Base-by-base conservation (phyloP, 352 stramenopile species). In the Phytopythium oedochilum region DNA sequence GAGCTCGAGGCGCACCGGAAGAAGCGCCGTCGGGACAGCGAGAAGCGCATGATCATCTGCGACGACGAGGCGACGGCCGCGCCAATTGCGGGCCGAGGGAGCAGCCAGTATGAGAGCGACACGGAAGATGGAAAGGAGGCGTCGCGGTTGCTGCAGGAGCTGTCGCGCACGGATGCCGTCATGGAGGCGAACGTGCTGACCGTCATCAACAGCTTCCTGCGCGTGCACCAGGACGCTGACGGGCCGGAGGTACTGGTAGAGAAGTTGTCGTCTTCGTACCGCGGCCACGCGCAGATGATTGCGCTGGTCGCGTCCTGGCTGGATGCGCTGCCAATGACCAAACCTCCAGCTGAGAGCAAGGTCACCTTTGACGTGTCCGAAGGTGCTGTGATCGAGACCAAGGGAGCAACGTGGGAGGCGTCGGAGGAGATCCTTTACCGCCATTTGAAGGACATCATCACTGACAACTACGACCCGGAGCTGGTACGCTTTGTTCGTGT, bases 211-310 rank as follows among this genome's bases (percentile, higher is more conserved):
- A 79, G 78, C 7, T 95, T 95, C 45, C 53, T 95, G 44, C 71
- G 83, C 50, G 76, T 78, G 12, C 80, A 95, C 57, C 87, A 78
- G 2, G 83, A 88, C 23, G 77, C 81, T 2, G 86, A 95, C 56
- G 85, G 85, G 7, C 85, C 85, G 5, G 85, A 95, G 57, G 88
- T 95, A 44, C 62, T 95, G 0, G 85, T 95, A 17, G 84, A 95
- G 55, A 86, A 90, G 40, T 70, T 95, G 9, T 95, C 85, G 44
- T 88, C 80, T 15, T 93, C 85, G 12, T 95, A 95, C 36, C 81
- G 85, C 51, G 85, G 85, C 6, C 83, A 95, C 58, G 82, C 85
- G 9, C 82, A 95, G 58, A 93, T 95, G 83, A 84, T 92, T n/a
- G 75, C 78, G 0, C 71, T 95, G 5, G 73, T 93, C n/a, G 82